phyloP scores from a whole-genome alignment of 2,329 filamentous ascomycete species.

The Fusarium coicis region DNA sequence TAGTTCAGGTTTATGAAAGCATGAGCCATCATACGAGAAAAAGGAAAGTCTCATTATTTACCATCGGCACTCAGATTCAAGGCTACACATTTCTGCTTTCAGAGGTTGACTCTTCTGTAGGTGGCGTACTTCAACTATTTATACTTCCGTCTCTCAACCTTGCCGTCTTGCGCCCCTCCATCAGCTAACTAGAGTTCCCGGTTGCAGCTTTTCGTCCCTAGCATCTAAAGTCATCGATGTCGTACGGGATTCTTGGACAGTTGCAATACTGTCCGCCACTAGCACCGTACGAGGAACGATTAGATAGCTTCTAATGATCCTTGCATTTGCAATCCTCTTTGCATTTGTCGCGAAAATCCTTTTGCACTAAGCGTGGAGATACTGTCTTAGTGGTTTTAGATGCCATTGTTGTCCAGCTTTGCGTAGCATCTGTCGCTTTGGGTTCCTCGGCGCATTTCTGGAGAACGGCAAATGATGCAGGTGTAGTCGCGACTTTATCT shows the following conservation, averaged over 20 bases:
- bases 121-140: not conserved
- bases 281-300: fast-evolving
- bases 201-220: not conserved
- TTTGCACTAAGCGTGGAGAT: not conserved
- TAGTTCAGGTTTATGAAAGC: too few species aligned
- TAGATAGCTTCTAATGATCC: not conserved
- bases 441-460: not conserved
- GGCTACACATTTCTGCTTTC: too few species aligned
- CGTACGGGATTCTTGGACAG: fast-evolving
- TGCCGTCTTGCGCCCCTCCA: not conserved
- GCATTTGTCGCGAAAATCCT: not conserved
- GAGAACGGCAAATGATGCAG: not conserved
- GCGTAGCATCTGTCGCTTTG: not conserved
- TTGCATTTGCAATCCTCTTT: too few species aligned
- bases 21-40: fast-evolving
- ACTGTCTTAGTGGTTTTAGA: not conserved
- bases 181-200: not conserved
- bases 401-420: not conserved
- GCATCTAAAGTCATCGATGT: not conserved
- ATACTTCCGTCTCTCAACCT: too few species aligned
- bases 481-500: not conserved
- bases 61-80: too few species aligned
- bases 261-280: too few species aligned
- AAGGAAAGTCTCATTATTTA: not conserved
- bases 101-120: not conserved